Conservation (phyloP, 345 rosid species). For the Ceriops decandra region DNA sequence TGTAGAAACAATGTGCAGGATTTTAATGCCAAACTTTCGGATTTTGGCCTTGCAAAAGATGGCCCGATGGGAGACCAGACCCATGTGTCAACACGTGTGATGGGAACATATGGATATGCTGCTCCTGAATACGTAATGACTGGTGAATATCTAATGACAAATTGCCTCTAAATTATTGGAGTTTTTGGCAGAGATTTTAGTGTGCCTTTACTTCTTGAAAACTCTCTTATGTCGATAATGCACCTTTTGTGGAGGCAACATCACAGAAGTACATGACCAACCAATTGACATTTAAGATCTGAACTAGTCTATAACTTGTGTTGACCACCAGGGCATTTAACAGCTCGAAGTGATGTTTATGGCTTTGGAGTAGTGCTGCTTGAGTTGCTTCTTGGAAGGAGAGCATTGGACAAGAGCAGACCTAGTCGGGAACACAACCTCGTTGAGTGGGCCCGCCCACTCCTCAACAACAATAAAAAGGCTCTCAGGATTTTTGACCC, state of each 20-base stretch:
- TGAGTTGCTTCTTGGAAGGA: slow-evolving; percentile 92
- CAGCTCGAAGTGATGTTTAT: slow-evolving; percentile 93
- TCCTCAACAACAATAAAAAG: slow-evolving; percentile 80
- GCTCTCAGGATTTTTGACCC: slow-evolving; percentile 83
- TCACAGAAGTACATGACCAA: neutral
- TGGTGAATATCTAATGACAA: slow-evolving; percentile 43
- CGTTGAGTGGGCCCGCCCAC: slow-evolving; percentile 96
- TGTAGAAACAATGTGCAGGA: slow-evolving; percentile 46
- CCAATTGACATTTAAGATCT: neutral
- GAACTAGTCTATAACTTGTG: neutral
- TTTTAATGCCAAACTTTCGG: slow-evolving; percentile 88
- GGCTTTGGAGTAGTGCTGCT: slow-evolving; percentile 95
- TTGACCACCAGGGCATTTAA: slow-evolving; percentile 68
- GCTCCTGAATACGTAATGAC: slow-evolving; percentile 98
- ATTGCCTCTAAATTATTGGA: neutral
- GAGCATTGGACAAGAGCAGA: slow-evolving; percentile 88
- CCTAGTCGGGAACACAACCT: slow-evolving; percentile 87
- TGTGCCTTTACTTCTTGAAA: neutral
- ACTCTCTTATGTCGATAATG: too few relatives aligned
- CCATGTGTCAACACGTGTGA: slow-evolving; percentile 95
- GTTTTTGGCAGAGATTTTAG: neutral
- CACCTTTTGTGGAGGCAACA: neutral
- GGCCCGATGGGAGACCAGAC: slow-evolving; percentile 99
- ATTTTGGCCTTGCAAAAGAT: slow-evolving; percentile 96
- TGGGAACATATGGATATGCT: slow-evolving; percentile 98